These are phyloP conservation scores for Grosmannia serpens DNA, from an alignment of 2,329 filamentous ascomycete genomes.

Conservation along the genomic window DNA sequence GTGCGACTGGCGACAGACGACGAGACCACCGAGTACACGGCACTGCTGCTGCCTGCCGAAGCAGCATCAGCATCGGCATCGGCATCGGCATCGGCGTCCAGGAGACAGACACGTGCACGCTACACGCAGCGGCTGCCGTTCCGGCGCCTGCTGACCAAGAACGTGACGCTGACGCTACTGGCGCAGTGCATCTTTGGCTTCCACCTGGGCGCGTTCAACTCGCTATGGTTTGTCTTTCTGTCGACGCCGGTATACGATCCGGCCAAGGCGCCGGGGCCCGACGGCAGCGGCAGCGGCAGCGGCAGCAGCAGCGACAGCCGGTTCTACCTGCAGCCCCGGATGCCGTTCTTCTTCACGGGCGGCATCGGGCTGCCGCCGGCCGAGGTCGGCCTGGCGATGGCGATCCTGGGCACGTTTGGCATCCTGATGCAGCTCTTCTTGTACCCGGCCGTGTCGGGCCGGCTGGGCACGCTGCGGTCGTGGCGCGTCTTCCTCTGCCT, in stretches of 20 bases:
- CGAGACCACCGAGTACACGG: conserved; percentile 12
- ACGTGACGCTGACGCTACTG: conserved; percentile 43
- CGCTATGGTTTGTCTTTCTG: conserved; percentile 66
- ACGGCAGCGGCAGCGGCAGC: no score
- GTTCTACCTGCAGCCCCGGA: conserved; percentile 20
- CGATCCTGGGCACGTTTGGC: conserved; percentile 65
- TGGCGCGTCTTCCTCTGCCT: conserved; percentile 58
- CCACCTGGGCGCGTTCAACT: conserved; percentile 66
- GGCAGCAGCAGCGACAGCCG: conserved; percentile 8
- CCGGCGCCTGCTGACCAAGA: conserved; percentile 41
- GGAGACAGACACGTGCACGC: conserved; percentile 15
- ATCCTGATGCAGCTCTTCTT: conserved; percentile 60
- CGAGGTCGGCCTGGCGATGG: conserved; percentile 66
- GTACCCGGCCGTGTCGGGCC: conserved; percentile 56
- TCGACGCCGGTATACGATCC: conserved; percentile 54
- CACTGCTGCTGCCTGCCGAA: conserved; percentile 19
- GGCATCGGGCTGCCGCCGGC: conserved; percentile 63
- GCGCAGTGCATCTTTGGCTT: conserved; percentile 59
- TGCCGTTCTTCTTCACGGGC: conserved; percentile 56
- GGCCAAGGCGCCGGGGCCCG: conserved; percentile 9
- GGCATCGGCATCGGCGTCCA: neutral
- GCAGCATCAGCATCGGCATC: no score
- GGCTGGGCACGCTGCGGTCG: conserved; percentile 55
- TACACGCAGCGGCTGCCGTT: conserved; percentile 40
- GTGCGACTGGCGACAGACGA: conserved; percentile 20